Evolutionary conservation across 371 early-diverging fungal genomes (phyloP).

Genomic region (Mucor sp.): DNA sequence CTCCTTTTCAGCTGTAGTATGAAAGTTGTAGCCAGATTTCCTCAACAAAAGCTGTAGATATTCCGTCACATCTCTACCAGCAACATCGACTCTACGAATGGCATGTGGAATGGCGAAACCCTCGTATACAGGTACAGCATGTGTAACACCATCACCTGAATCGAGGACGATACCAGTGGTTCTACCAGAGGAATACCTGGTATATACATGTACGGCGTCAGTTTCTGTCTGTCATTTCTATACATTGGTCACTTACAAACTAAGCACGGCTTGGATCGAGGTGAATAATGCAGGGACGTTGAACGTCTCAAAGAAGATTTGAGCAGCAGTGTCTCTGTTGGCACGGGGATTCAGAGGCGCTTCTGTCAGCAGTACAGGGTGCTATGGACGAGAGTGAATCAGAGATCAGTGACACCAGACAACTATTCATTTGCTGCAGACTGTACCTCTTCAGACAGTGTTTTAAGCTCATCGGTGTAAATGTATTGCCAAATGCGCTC

Average conservation of each 20-base stretch:
- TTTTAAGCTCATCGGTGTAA: conserved; percentile 92
- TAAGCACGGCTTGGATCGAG: conserved; percentile 94
- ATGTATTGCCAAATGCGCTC: conserved; percentile 96
- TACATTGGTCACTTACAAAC: conserved; percentile 59
- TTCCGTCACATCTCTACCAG: conserved; percentile 93
- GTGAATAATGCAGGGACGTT: conserved; percentile 95
- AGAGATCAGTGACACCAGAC: not conserved
- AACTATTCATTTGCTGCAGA: not conserved
- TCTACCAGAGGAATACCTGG: conserved; percentile 88
- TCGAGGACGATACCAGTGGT: conserved; percentile 93
- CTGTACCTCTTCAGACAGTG: conserved; percentile 89
- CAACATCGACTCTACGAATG: conserved; percentile 89
- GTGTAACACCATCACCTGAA: conserved; percentile 94
- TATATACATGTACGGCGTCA: not conserved
- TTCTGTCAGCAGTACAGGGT: conserved; percentile 95
- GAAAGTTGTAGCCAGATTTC: conserved; percentile 84
- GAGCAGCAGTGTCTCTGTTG: conserved; percentile 91
- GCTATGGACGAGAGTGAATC: conserved; percentile 48
- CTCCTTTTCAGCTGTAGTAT: conserved; percentile 93
- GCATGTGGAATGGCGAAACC: conserved; percentile 96
- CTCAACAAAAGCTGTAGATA: conserved; percentile 85
- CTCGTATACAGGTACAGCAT: conserved; percentile 94
- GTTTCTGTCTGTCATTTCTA: not conserved
- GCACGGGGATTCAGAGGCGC: conserved; percentile 90
- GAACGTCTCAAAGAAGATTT: conserved; percentile 97